Conservation (phyloP, 129 eudicot species). For the Pulicaria dysenterica region DNA sequence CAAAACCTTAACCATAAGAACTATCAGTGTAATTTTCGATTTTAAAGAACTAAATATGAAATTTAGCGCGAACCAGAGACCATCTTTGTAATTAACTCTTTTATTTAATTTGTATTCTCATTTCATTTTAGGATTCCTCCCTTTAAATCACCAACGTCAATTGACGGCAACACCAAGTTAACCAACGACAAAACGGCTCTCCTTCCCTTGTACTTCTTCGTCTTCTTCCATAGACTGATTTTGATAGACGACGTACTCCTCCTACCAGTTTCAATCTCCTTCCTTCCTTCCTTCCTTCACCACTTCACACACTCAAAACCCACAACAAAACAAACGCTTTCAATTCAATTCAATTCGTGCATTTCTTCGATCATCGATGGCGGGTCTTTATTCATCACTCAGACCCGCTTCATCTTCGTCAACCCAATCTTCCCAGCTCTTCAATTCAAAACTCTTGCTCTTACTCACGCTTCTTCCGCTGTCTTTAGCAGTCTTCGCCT, state of each 20-base stretch:
- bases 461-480: slow-evolving; percentile 73
- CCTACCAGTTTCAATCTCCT: not conserved
- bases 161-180: no score
- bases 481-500: slow-evolving; percentile 72
- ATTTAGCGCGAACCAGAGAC: no score
- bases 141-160: no score
- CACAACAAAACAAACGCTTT: not conserved
- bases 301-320: slow-evolving; percentile 9
- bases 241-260: not conserved
- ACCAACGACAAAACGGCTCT: slow-evolving; percentile 37
- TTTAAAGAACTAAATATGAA: no score
- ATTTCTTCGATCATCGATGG: slow-evolving; percentile 40
- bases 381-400: slow-evolving; percentile 42
- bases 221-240: no score
- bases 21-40: no score
- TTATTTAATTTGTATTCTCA: no score
- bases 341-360: no score
- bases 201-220: no score
- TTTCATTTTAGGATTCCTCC: no score
- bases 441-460: slow-evolving; percentile 54
- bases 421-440: slow-evolving; percentile 33
- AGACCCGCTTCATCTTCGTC: slow-evolving; percentile 43
- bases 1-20: no score
- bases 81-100: no score
- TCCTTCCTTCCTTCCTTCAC: not conserved